phyloP scores from a whole-genome alignment of 2,329 filamentous ascomycete species.

The Penicillium sp. region DNA sequence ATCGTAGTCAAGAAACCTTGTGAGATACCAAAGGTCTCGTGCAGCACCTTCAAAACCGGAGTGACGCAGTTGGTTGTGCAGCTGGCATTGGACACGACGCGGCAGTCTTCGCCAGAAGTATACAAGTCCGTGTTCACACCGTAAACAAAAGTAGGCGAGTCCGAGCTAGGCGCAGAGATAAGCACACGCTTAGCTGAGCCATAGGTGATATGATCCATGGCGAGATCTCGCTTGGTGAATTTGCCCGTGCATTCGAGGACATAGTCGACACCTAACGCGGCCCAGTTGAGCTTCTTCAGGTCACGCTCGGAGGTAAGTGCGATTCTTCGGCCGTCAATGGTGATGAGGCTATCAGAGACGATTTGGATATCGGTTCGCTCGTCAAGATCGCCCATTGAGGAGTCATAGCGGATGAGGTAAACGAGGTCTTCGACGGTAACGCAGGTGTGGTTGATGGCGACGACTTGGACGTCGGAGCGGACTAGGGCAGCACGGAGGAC shows the following conservation, averaged over 20 bases:
- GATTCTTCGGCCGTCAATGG: conserved; percentile 31
- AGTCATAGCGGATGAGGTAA: conserved; percentile 39
- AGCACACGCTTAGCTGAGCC: conserved; percentile 90
- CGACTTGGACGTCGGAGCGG: conserved; percentile 34
- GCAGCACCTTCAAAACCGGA: conserved; percentile 40
- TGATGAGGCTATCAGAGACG: conserved; percentile 81
- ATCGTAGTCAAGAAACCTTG: conserved; percentile 43
- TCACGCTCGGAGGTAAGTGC: conserved; percentile 38
- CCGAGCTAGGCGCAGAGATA: conserved; percentile 57
- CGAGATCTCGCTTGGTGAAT: conserved; percentile 86
- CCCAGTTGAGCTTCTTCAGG: conserved; percentile 38
- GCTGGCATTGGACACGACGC: conserved; percentile 40
- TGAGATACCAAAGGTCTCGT: conserved; percentile 38
- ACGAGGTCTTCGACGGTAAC: conserved; percentile 37
- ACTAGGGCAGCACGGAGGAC: conserved; percentile 43
- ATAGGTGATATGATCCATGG: conserved; percentile 76
- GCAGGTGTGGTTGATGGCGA: conserved; percentile 41
- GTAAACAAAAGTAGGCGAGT: conserved; percentile 70
- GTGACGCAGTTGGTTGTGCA: conserved; percentile 45
- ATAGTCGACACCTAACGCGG: conserved; percentile 35
- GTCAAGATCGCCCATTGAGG: conserved; percentile 81
- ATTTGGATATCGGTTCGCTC: conserved; percentile 93
- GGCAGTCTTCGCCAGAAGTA: conserved; percentile 27
- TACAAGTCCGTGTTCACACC: conserved; percentile 41
- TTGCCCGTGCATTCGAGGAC: conserved; percentile 40